These are phyloP conservation scores for Claviceps maximensis DNA, from an alignment of 2,329 filamentous ascomycete genomes.

Conservation along the genomic window DNA sequence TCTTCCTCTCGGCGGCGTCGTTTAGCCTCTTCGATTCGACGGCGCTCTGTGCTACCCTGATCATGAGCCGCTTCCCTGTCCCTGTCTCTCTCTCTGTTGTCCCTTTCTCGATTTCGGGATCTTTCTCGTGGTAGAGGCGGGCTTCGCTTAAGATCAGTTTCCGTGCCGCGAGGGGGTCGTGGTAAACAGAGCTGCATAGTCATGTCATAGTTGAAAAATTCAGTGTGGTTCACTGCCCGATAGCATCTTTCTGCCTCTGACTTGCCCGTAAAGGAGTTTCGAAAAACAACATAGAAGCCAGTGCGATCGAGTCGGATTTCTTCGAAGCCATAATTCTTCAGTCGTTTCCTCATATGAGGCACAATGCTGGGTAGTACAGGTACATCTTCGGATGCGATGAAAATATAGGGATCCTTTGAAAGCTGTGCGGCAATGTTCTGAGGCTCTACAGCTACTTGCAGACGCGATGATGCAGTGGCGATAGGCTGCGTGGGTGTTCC, in stretches of 20 bases:
- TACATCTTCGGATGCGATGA: constrained; percentile 75
- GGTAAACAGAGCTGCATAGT: constrained; percentile 61
- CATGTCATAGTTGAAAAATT: constrained; percentile 86
- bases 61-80: constrained; percentile 3
- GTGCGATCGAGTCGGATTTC: constrained; percentile 72
- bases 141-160: constrained; percentile 19
- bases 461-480: constrained; percentile 11
- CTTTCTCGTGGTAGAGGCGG: constrained; percentile 21
- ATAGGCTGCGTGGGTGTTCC: constrained; percentile 18
- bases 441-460: constrained; percentile 45
- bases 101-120: not conserved
- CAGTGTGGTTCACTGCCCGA: constrained; percentile 61
- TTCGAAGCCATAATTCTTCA: constrained; percentile 71
- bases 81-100: constrained; percentile 1
- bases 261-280: constrained; percentile 62
- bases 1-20: constrained; percentile 59
- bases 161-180: constrained; percentile 13
- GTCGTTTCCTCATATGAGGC: constrained; percentile 75
- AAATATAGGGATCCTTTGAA: constrained; percentile 74
- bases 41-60: constrained; percentile 16
- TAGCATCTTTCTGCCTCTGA: constrained; percentile 73
- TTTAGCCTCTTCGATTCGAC: constrained; percentile 52
- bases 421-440: constrained; percentile 56
- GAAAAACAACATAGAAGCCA: constrained; percentile 88
- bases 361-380: constrained; percentile 78